A percentile compares a stretch with the other conserved stretches of the same genome.
These are phyloP conservation scores for Lonicera japonica DNA, from an alignment of 129 eudicot genomes.

Conservation along the genomic window DNA sequence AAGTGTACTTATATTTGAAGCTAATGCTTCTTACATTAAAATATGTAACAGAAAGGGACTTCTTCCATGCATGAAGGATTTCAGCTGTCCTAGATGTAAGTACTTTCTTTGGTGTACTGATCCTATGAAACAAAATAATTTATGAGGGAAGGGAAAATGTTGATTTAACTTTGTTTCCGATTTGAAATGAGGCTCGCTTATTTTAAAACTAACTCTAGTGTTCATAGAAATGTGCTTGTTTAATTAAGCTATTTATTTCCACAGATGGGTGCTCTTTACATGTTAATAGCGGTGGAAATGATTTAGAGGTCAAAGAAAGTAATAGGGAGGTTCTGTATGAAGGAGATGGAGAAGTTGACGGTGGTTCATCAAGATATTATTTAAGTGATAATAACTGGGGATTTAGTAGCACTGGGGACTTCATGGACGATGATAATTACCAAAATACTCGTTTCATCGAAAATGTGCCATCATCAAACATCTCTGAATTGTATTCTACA, in stretches of 20 bases:
- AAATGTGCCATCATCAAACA: conserved; percentile 30
- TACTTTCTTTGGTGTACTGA: not conserved
- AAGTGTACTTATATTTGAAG: conserved; percentile 2
- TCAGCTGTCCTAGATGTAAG: conserved; percentile 75
- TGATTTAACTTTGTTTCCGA: no score
- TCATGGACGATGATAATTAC: conserved; percentile 63
- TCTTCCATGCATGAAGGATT: conserved; percentile 54
- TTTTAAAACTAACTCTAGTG: not conserved
- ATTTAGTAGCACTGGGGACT: conserved; percentile 89
- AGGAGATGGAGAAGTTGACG: conserved; percentile 65
- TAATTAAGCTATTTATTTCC: not conserved
- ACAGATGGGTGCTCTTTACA: conserved; percentile 87
- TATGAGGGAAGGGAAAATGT: no score
- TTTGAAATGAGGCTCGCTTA: no score
- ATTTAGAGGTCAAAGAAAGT: conserved; percentile 30
- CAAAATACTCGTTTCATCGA: conserved; percentile 44
- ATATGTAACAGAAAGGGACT: conserved; percentile 48
- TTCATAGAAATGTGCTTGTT: not conserved
- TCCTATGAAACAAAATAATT: no score
- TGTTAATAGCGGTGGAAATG: conserved; percentile 80
- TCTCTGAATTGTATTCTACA: conserved; percentile 49
- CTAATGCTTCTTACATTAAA: conserved; percentile 12
- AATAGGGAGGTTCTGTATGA: conserved; percentile 38
- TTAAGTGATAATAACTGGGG: conserved; percentile 51
- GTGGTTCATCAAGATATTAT: conserved; percentile 55